A percentile compares a stretch with the other conserved stretches of the same genome.
Evolutionary conservation across 2,329 filamentous ascomycete genomes (phyloP).

Genomic region (Colletotrichum ledebouriae): DNA sequence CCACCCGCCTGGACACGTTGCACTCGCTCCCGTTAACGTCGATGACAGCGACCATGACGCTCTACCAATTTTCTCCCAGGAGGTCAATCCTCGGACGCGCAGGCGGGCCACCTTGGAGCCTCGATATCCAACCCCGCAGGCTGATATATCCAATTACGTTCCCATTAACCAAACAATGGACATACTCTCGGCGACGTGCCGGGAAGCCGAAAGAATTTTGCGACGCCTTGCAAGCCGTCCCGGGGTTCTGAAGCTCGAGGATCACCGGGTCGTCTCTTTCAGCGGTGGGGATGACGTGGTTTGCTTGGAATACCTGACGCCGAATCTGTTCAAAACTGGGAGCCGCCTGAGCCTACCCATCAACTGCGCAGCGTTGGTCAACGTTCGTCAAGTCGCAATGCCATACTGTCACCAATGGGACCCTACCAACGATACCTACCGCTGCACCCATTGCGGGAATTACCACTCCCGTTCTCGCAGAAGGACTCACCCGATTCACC

Average conservation of each 20-base stretch:
- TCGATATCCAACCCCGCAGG: conserved; percentile 47
- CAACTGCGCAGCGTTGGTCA: conserved; percentile 48
- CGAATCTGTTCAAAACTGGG: conserved; percentile 46
- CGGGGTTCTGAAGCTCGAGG: conserved; percentile 46
- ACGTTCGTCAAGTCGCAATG: conserved; percentile 56
- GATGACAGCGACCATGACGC: conserved; percentile 43
- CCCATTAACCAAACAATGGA: conserved; percentile 45
- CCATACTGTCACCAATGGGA: conserved; percentile 59
- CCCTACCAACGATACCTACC: conserved; percentile 43
- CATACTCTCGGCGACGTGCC: conserved; percentile 35
- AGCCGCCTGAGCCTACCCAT: conserved; percentile 47
- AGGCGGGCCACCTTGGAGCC: conserved; percentile 45
- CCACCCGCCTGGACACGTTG: background rate
- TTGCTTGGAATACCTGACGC: conserved; percentile 52
- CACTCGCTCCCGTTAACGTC: conserved; percentile 8
- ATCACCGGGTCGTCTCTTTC: conserved; percentile 49
- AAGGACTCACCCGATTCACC: conserved; percentile 54
- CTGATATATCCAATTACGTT: conserved; percentile 52
- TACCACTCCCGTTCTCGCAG: conserved; percentile 47
- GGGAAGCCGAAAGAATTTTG: conserved; percentile 26
- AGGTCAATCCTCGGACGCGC: conserved; percentile 41
- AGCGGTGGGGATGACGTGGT: conserved; percentile 49
- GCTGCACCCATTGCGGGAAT: conserved; percentile 53
- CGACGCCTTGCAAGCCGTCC: conserved; percentile 25
- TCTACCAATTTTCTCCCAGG: conserved; percentile 44